Conservation (phyloP, 2,329 filamentous ascomycete genomes). For the Fonsecaea multimorphosa region DNA sequence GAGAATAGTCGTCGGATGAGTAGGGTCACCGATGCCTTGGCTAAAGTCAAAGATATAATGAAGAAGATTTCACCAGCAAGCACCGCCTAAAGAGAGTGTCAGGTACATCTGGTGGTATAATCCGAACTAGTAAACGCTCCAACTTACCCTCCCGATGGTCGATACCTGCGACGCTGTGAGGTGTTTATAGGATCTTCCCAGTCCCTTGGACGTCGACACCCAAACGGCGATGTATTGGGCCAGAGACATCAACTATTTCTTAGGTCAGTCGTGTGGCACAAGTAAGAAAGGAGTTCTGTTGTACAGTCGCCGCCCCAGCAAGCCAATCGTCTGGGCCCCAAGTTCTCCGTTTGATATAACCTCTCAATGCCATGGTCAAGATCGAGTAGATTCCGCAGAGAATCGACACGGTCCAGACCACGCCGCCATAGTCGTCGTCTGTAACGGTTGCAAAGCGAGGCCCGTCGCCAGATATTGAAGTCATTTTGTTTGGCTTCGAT, state of each 20-base stretch:
- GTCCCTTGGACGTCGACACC: neutral
- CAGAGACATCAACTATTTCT: neutral
- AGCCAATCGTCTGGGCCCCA: neutral
- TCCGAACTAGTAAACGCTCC: neutral
- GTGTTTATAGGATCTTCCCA: neutral
- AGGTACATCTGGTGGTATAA: neutral
- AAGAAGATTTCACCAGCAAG: slow-evolving; percentile 3
- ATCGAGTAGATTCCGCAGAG: neutral
- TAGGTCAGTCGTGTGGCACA: neutral
- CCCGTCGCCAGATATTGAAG: neutral
- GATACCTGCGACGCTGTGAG: neutral
- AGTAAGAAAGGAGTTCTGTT: neutral
- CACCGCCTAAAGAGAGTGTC: neutral
- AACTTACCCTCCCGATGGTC: neutral
- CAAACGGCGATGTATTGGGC: neutral
- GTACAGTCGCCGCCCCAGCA: neutral
- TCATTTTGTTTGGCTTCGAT: neutral
- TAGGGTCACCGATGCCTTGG: neutral
- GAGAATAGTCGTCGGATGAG: neutral
- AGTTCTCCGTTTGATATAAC: neutral
- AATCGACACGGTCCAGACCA: neutral
- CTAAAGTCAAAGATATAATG: neutral
- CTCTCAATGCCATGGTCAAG: neutral
- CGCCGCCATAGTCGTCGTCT: neutral
- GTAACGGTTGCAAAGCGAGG: neutral